Percentiles rank a stretch among this genome's conserved stretches.
These are phyloP conservation scores for Flaveria bidentis DNA, from an alignment of 129 eudicot genomes.

Conservation along the genomic window DNA sequence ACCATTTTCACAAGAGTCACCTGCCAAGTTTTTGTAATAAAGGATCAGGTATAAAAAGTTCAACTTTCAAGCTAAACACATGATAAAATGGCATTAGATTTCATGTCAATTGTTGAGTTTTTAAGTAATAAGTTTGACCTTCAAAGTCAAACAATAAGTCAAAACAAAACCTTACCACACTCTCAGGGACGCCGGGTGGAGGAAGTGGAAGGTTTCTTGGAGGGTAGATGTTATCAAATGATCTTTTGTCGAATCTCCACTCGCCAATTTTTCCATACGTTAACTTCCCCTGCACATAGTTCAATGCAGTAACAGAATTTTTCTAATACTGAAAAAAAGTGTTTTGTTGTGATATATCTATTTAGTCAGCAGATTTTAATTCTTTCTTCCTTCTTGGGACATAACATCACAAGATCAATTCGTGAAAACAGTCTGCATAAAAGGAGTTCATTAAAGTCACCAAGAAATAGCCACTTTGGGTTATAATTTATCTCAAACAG, in stretches of 20 bases:
- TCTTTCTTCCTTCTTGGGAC: constrained; percentile 1
- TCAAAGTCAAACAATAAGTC: neutral
- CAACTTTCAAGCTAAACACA: neutral
- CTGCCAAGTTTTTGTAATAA: constrained; percentile 39
- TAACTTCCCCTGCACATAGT: constrained; percentile 71
- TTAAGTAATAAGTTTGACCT: constrained; percentile 8
- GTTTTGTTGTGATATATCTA: neutral
- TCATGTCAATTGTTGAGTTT: too few species aligned
- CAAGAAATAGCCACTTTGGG: constrained; percentile 3
- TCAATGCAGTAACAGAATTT: neutral
- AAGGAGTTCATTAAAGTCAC: neutral
- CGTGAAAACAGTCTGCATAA: constrained; percentile 12
- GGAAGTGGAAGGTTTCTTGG: constrained; percentile 93
- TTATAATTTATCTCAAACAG: neutral
- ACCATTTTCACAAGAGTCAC: constrained; percentile 98
- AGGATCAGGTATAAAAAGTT: too few species aligned
- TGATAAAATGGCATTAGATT: neutral
- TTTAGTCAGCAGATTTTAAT: neutral
- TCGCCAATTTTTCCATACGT: constrained; percentile 98
- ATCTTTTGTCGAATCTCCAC: constrained; percentile 99
- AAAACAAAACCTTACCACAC: constrained; percentile 73
- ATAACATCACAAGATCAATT: constrained; percentile 13
- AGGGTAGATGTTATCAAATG: constrained; percentile 64
- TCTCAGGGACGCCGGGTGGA: constrained; percentile 97
- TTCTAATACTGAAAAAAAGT: neutral